Evolutionary conservation across 2,329 filamentous ascomycete species (phyloP), one percentile per base, ranked within the genome.

Genomic region (Pseudocercospora macadamiae): DNA sequence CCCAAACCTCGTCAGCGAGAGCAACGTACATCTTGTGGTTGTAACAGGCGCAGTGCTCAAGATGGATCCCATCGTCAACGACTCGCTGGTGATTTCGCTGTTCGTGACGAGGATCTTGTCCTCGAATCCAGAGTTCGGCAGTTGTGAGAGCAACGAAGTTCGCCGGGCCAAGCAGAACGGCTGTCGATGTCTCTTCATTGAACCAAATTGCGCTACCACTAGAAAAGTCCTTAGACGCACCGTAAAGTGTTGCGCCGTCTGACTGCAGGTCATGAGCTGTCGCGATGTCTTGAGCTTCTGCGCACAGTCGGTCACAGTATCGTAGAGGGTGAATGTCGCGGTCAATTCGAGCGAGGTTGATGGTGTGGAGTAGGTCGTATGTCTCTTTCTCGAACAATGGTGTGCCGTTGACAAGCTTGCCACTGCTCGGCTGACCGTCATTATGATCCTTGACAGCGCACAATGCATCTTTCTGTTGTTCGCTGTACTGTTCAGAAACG

Each of bases 1-100:
- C 54, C 54, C 59, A 61, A 10, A 44, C 32, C 7, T 54, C 59
- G 18, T 57, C 59, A 16, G 37, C 57, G 21, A 61, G 57, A 32
- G 54, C 54, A 12, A 49, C 51, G 23, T 49, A 61, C 49, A 61
- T 48, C n/a, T 53, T 57, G 26, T 54, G 47, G n/a, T 45, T 53
- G 19, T 47, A 49, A 25, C 51, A 51, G 12, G 42, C 23, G 37
- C 59, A 57, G 14, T 44, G 21, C 25, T 30, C 34, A n/a, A 25
- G 49, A 16, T 16, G 39, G 34, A 12, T 30, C 36, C 25, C 19
- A 47, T 19, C 21, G 10, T 54, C 39, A 19, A 28, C 23, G 21
- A 48, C 25, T 12, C 34, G 23, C 6, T 10, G 18, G 28, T 55
- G 52, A 34, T 54, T 61, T 42, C 48, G 25, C 32, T n/a, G 51